Evolutionary conservation across 129 eudicot species (phyloP).

Genomic region (Pittosporum tobira): DNA sequence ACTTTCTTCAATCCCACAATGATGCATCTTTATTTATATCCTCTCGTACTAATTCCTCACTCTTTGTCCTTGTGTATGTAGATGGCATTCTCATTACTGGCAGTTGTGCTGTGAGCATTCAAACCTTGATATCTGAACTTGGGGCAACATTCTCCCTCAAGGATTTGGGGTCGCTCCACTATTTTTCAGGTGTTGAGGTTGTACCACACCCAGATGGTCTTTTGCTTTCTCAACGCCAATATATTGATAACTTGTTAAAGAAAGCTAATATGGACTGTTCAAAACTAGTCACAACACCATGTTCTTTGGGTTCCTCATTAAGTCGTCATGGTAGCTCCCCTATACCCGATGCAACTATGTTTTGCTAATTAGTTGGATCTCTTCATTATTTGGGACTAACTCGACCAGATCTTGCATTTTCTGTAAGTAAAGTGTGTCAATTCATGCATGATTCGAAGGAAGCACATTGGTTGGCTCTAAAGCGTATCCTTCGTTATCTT

Average conservation of each 20-base stretch:
- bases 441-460: slow-evolving; percentile 1
- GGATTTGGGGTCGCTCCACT: neutral
- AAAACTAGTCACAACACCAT: neutral
- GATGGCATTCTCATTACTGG: neutral
- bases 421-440: neutral
- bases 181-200: no score
- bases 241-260: neutral
- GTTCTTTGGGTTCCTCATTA: no score
- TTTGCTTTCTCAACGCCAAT: neutral
- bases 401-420: slow-evolving; percentile 1
- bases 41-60: no score
- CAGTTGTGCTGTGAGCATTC: neutral
- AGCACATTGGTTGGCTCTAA: neutral
- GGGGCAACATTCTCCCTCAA: neutral
- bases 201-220: neutral
- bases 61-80: no score
- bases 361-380: neutral
- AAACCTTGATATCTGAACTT: neutral
- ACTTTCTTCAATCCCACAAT: no score
- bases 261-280: neutral
- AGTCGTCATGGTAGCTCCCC: neutral
- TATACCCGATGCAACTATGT: neutral
- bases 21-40: no score
- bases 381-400: slow-evolving; percentile 1
- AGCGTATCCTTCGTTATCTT: neutral